A percentile compares a stretch with the other conserved stretches of the same genome.
Evolutionary conservation across 73 alveolate species (phyloP).

Genomic region (Paramecium bursaria): DNA sequence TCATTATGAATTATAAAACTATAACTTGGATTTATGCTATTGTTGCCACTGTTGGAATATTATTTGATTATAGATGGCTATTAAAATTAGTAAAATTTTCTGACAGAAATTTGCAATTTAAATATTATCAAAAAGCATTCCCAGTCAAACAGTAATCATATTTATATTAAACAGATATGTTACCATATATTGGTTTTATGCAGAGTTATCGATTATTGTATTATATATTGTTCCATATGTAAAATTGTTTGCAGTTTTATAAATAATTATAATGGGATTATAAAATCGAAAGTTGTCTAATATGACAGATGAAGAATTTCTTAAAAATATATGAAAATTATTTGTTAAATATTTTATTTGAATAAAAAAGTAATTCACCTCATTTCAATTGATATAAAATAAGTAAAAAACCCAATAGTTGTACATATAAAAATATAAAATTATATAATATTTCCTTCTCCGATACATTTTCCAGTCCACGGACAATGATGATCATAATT

Average conservation of each 20-base stretch:
- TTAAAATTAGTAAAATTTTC: not conserved
- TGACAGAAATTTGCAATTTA: not conserved
- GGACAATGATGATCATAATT: conserved; percentile 90
- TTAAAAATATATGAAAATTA: not conserved
- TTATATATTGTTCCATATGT: not conserved
- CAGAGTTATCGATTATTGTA: not conserved
- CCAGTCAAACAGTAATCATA: not conserved
- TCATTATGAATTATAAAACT: not conserved
- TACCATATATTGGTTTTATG: not conserved
- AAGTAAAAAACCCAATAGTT: conserved; percentile 54
- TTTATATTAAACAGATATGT: not conserved
- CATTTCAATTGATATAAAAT: not conserved
- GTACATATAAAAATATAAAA: conserved; percentile 69
- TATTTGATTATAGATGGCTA: not conserved
- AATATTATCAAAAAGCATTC: not conserved
- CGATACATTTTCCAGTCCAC: conserved; percentile 91
- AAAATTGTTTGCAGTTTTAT: not conserved
- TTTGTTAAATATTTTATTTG: too few relatives aligned
- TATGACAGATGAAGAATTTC: not conserved
- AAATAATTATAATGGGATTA: not conserved
- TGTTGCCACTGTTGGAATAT: not conserved
- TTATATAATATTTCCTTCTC: conserved; percentile 72
- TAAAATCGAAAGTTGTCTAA: not conserved
- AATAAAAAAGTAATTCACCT: too few relatives aligned
- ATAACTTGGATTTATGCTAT: not conserved